A percentile compares a stretch with the other conserved stretches of the same genome.
phyloP scores from a whole-genome alignment of 2,329 filamentous ascomycete genomes.

The Colletotrichum sp. region DNA sequence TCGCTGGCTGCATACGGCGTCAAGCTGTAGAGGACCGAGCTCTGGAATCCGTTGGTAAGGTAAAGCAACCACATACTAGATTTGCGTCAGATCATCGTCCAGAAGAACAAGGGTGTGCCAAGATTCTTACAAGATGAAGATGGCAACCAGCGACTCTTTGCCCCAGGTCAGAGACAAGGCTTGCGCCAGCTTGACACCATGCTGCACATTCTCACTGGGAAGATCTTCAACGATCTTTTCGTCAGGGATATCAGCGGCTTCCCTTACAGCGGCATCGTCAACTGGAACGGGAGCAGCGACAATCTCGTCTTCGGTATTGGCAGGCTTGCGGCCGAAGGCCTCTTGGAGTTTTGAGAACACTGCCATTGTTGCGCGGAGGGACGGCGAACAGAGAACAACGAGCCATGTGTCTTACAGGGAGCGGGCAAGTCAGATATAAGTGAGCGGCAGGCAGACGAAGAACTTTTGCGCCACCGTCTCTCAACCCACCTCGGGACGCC shows the following conservation, averaged over 20 bases:
- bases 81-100: not conserved
- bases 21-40: constrained; percentile 44
- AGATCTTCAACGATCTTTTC: constrained; percentile 3
- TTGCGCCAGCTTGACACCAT: constrained; percentile 26
- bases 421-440: not conserved
- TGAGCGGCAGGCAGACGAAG: not conserved
- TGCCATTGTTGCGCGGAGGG: not conserved
- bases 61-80: constrained; percentile 41
- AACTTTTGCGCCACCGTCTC: not conserved
- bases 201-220: constrained; percentile 19
- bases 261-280: not conserved
- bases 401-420: not conserved
- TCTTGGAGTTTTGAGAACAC: not conserved
- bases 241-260: not conserved
- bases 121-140: constrained; percentile 19
- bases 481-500: not conserved
- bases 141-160: constrained; percentile 20
- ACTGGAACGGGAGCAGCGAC: not conserved
- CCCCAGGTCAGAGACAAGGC: constrained; percentile 27
- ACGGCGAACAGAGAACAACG: not conserved
- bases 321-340: not conserved
- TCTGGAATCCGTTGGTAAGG: constrained; percentile 54
- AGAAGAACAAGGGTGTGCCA: not conserved
- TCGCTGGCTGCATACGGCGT: constrained; percentile 53
- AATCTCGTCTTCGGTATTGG: not conserved